Conservation (phyloP, 2,329 filamentous ascomycete species). For the Apiospora aurea region DNA sequence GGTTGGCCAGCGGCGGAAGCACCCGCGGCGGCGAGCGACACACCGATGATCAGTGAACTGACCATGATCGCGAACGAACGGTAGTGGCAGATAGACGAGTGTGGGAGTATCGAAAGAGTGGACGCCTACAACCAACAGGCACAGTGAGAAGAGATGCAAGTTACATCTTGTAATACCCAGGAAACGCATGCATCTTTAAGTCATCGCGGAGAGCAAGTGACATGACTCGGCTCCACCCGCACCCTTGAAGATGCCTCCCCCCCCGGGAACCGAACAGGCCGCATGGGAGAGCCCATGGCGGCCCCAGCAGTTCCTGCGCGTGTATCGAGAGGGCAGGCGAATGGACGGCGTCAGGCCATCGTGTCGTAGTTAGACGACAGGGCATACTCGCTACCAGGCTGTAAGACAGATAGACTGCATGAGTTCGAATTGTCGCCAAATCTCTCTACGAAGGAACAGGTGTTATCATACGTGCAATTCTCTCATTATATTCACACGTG, state of each 20-base stretch:
- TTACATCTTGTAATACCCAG: neutral
- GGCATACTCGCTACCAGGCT: slow-evolving; percentile 13
- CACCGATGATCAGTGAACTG: slow-evolving; percentile 25
- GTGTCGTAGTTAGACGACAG: neutral
- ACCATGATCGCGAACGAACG: slow-evolving; percentile 28
- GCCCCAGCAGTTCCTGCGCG: slow-evolving; percentile 14
- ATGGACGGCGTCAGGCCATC: neutral
- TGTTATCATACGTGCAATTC: neutral
- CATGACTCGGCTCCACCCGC: slow-evolving; percentile 1
- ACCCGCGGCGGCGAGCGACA: slow-evolving; percentile 27
- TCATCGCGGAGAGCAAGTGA: neutral
- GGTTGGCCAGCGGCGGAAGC: slow-evolving; percentile 31
- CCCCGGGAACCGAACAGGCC: slow-evolving; percentile 1
- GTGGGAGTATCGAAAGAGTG: neutral
- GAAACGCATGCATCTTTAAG: slow-evolving; percentile 17
- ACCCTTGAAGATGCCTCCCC: neutral
- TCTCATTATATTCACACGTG: neutral
- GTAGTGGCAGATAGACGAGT: neutral
- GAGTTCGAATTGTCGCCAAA: slow-evolving; percentile 6
- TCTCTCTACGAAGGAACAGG: neutral
- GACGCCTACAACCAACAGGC: slow-evolving; percentile 21
- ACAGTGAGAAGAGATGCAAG: neutral
- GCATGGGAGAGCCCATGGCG: neutral
- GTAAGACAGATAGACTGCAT: slow-evolving; percentile 1
- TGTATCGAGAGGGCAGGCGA: neutral